Evolutionary conservation across 106 monocot genomes (phyloP), one percentile per base, ranked within the genome.

Genomic region (Dioscorea alata): DNA sequence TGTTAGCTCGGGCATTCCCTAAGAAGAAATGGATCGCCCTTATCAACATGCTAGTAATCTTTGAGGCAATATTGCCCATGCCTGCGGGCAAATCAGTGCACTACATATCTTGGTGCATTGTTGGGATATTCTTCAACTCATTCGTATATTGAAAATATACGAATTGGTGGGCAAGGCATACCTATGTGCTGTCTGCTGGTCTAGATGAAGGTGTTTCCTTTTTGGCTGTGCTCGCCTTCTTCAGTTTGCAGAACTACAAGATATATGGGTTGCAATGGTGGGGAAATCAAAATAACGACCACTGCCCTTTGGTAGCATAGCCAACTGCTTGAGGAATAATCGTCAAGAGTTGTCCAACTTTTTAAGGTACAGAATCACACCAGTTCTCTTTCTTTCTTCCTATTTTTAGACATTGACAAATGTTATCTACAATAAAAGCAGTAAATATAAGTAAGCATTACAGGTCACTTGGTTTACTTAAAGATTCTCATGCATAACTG

Each of bases 281-380:
- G 71, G 71, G 71, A 48, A 15, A 2, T 2, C 13, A 10, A 13
- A 10, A 6, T 16, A 28, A 12, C 61, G 71, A 71, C 14, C 51
- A 72, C 59, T 72, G 72, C 59, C 72, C 72, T 19, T 21, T 72
- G 17, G 72, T 63, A 0, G 12, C 9, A 3, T 72, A 83, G 49
- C 80, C 80, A 4, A 83, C 79, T 16, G 87, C 80, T 21, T 71
- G 69, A 23, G 80, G 87, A 5, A 23, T 79, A 0, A 24, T 10
- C 13, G 56, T 67, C 13, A 62, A 50, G 28, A 63, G 65, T 16
- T 76, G 76, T 48, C 72, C 75, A n/a, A 63, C 69, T 14, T 60
- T 60, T 6, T 42, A 42, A 42, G 42, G 10, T 0, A 42, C 42
- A 42, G 42, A 42, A 8, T 42, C 42, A 42, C 42, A 42, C 42